Conservation (phyloP, 1,284 basidiomycete genomes). For the Flammula alnicola region DNA sequence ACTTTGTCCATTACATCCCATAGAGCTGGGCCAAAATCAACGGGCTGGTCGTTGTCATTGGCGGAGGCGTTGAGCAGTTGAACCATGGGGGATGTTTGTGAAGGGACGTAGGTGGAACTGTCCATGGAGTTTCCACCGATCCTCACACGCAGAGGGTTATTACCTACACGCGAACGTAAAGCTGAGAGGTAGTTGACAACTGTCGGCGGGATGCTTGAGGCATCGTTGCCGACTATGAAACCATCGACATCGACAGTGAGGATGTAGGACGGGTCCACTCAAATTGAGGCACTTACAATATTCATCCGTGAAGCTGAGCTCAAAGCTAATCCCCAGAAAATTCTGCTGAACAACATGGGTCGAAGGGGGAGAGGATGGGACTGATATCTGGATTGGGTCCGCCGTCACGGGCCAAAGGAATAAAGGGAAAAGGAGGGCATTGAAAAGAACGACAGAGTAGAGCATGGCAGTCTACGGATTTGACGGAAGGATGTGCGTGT, state of each 20-base stretch:
- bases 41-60: slow-evolving; percentile 51
- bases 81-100: slow-evolving; percentile 45
- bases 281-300: slow-evolving; percentile 35
- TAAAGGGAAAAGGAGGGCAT: slow-evolving; percentile 5
- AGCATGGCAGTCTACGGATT: not conserved
- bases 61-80: slow-evolving; percentile 38
- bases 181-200: slow-evolving; percentile 43
- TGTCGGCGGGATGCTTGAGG: slow-evolving; percentile 38
- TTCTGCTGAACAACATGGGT: slow-evolving; percentile 40
- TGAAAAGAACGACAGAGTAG: slow-evolving; percentile 24
- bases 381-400: slow-evolving; percentile 29
- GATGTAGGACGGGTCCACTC: no score
- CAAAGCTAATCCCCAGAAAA: slow-evolving; percentile 48
- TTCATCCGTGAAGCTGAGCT: slow-evolving; percentile 44
- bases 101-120: slow-evolving; percentile 42
- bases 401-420: slow-evolving; percentile 15
- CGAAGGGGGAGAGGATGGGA: slow-evolving; percentile 33
- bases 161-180: slow-evolving; percentile 38
- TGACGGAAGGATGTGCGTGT: not conserved
- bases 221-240: slow-evolving; percentile 47
- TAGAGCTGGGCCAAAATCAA: slow-evolving; percentile 48
- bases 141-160: slow-evolving; percentile 46
- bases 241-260: no score
- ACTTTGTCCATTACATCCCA: slow-evolving; percentile 50
- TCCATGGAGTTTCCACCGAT: slow-evolving; percentile 55